These are phyloP conservation scores for Cyanidioschyzon merolae DNA, from an alignment of 23 red algal species.

Conservation along the genomic window DNA sequence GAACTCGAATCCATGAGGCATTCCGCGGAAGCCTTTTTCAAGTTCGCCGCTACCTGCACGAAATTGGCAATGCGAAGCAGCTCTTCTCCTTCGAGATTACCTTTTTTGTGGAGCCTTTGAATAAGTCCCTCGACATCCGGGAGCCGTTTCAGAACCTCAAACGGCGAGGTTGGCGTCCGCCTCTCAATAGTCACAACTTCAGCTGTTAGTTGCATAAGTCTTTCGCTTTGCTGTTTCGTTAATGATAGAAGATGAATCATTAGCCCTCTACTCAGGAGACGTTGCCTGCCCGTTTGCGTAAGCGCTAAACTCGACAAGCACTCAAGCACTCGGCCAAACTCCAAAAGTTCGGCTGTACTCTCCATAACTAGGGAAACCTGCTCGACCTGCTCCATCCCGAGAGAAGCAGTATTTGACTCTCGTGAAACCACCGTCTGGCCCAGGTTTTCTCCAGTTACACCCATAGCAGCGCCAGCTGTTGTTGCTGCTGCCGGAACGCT, in stretches of 20 bases:
- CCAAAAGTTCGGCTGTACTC: background rate
- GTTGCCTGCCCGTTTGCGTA: background rate
- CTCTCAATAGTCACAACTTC: background rate
- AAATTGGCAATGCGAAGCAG: slow-evolving; percentile 41
- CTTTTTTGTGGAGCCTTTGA: slow-evolving; percentile 19
- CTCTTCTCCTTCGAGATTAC: slow-evolving; percentile 35
- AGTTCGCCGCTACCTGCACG: slow-evolving; percentile 19
- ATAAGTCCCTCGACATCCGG: slow-evolving; percentile 17
- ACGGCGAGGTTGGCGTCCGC: background rate
- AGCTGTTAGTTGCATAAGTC: background rate
- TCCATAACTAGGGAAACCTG: background rate
- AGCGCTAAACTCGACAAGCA: background rate
- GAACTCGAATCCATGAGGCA: too few species aligned
- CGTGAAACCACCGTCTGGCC: too few species aligned
- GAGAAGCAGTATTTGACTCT: too few species aligned
- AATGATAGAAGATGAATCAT: background rate
- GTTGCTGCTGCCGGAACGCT: too few species aligned
- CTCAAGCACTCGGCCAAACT: background rate
- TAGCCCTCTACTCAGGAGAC: background rate
- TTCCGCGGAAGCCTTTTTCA: too few species aligned
- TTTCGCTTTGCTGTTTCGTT: background rate
- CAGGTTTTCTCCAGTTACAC: too few species aligned
- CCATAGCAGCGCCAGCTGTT: too few species aligned
- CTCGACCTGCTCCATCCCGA: too few species aligned
- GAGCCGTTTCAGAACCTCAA: background rate